Evolutionary conservation across 805 yeast species (phyloP).

Genomic region (Monosporozyma yasuniensis): DNA sequence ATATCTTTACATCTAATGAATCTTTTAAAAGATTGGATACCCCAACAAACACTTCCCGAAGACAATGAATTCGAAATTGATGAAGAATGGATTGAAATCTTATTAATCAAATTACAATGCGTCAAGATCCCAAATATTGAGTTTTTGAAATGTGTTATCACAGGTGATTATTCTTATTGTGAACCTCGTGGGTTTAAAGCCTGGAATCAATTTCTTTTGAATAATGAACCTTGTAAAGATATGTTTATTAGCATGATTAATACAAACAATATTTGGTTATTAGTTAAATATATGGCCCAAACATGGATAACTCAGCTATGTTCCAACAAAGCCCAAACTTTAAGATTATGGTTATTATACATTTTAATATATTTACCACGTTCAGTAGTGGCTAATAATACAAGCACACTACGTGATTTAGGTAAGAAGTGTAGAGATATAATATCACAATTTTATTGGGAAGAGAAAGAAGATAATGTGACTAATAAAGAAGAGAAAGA

Average conservation of each 20-base stretch:
- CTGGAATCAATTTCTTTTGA: constrained; percentile 23
- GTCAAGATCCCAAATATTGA: constrained; percentile 11
- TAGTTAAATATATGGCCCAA: constrained; percentile 22
- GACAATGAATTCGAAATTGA: constrained; percentile 6
- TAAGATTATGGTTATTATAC: constrained; percentile 23
- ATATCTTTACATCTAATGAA: constrained; percentile 11
- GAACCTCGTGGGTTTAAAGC: constrained; percentile 21
- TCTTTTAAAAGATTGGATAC: constrained; percentile 11
- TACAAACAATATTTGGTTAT: constrained; percentile 15
- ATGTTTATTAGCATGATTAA: constrained; percentile 12
- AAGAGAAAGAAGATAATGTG: background rate
- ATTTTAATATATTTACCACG: constrained; percentile 21
- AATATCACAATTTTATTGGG: background rate
- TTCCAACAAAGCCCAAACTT: constrained; percentile 9
- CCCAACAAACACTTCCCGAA: background rate
- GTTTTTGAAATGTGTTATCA: constrained; percentile 14
- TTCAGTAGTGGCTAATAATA: constrained; percentile 18
- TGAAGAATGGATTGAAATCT: constrained; percentile 17
- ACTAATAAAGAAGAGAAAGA: background rate
- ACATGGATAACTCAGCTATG: constrained; percentile 21
- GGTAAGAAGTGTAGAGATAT: constrained; percentile 20
- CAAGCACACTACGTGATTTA: constrained; percentile 22
- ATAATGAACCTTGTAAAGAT: constrained; percentile 22
- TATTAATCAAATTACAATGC: constrained; percentile 8
- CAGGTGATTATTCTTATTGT: constrained; percentile 4